Conservation (phyloP, 345 rosid genomes). For the Brassica juncea region DNA sequence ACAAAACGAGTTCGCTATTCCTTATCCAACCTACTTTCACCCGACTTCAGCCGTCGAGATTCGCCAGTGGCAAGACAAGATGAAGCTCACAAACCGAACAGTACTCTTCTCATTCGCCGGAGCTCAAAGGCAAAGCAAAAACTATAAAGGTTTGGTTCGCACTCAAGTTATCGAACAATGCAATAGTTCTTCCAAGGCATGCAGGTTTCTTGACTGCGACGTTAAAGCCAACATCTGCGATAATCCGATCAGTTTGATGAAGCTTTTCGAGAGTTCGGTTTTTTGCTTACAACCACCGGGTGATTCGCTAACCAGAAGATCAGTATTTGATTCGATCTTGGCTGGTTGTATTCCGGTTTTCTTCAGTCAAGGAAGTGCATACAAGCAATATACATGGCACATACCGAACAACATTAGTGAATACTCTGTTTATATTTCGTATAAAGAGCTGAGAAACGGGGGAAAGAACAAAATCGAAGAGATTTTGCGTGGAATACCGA, state of each 20-base stretch:
- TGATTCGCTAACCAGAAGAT: conserved; percentile 61
- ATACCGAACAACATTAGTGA: conserved; percentile 41
- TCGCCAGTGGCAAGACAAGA: conserved; percentile 48
- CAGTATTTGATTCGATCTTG: conserved; percentile 59
- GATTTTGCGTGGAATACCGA: conserved; percentile 36
- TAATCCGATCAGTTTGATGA: conserved; percentile 46
- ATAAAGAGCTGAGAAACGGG: conserved; percentile 28
- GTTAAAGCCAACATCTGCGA: conserved; percentile 39
- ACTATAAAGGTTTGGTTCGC: conserved; percentile 39
- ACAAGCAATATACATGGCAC: conserved; percentile 59
- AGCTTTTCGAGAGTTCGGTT: conserved; percentile 42
- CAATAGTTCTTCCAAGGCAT: conserved; percentile 22
- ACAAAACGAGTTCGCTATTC: conserved; percentile 55
- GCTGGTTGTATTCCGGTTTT: conserved; percentile 56
- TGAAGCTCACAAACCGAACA: conserved; percentile 34
- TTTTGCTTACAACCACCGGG: conserved; percentile 67
- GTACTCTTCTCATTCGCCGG: conserved; percentile 55
- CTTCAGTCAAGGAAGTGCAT: conserved; percentile 56
- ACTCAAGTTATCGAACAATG: conserved; percentile 52
- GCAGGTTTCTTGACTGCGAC: conserved; percentile 51
- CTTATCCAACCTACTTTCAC: conserved; percentile 69
- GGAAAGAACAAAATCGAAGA: conserved; percentile 33
- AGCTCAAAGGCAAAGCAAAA: conserved; percentile 47
- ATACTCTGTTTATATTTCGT: conserved; percentile 53
- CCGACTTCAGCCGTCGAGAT: conserved; percentile 45